Evolutionary conservation across 306 rosid species (phyloP), one percentile per base, ranked within the genome.

Genomic region (Hylodesmum podocarpum): DNA sequence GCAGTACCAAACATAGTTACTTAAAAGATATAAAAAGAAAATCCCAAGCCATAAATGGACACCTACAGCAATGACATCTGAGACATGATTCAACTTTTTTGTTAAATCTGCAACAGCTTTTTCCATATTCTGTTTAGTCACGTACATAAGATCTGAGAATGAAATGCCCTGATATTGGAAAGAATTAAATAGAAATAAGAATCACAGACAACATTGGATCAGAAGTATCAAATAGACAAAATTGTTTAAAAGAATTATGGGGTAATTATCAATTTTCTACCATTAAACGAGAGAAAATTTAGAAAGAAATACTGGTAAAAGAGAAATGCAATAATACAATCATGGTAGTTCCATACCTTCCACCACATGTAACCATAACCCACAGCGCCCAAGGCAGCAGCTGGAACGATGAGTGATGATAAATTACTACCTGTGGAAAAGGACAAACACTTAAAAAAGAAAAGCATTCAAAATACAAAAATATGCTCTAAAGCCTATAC

Each of bases 351-450:
- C 22, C 62, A 36, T 67, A 96, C 99, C 99, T 93, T 96, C 98
- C 91, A 92, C 96, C 96, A 82, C 99, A 96, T 92, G 90, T 96
- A 96, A 53, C 94, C 96, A 63, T 96, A 96, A 68, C 99, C 97
- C 82, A 88, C 31, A 24, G 86, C 98, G 37, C 98, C 99, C 72
- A 89, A 21, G 13, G 94, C 81, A 77, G 94, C 97, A 2, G 93
- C 93, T 54, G 98, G 99, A 88, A 86, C 82, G 36, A 91, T 61
- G 51, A 91, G 90, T 15, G 97, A 88, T 33, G 97, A 53, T 54
- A 89, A 8, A 70, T 87, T 87, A 79, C 97, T 87, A 79, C 97
- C 99, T 96, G 89, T 75, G 33, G 47, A 79, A 18, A 57, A 54
- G 49, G 58, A 46, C 22, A 44, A 75, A 51, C 3, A 3, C 14